phyloP scores from a whole-genome alignment of 108 stramenopile genomes.

The Seminavis robusta region DNA sequence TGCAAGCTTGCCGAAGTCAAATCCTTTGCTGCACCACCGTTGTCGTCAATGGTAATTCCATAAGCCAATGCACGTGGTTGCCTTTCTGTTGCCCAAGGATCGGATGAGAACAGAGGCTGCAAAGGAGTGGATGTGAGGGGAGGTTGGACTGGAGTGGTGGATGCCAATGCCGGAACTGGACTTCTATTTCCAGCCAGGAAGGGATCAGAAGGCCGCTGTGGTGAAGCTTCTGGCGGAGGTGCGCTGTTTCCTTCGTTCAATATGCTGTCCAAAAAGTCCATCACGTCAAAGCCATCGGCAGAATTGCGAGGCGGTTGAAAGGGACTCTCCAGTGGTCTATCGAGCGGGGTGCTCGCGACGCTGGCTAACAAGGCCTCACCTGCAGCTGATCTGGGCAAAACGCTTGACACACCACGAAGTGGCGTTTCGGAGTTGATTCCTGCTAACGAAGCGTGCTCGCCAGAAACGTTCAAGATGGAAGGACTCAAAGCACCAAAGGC shows the following conservation, averaged over 20 bases:
- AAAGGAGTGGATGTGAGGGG: too few relatives aligned
- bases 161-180: not conserved
- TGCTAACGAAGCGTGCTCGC: slow-evolving; percentile 1
- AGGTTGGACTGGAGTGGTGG: not conserved
- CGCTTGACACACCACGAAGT: not conserved
- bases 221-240: not conserved
- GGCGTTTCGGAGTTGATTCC: too few relatives aligned
- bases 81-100: slow-evolving; percentile 37
- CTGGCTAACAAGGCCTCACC: not conserved
- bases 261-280: slow-evolving; percentile 57
- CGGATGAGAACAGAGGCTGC: slow-evolving; percentile 10
- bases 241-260: slow-evolving; percentile 28
- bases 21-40: not conserved
- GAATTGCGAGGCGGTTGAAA: not conserved
- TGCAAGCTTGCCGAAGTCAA: not conserved
- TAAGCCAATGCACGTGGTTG: slow-evolving; percentile 47
- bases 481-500: too few relatives aligned
- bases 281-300: slow-evolving; percentile 49
- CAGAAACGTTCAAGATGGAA: not conserved
- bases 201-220: not conserved
- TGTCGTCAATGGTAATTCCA: slow-evolving; percentile 45
- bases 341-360: not conserved
- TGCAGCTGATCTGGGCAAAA: not conserved
- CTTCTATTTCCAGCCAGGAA: not conserved
- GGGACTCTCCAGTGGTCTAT: not conserved